Percentiles rank a stretch among this genome's conserved stretches.
These are phyloP conservation scores for Coix lacrymajobi DNA, from an alignment of 176 grass and related monocot genomes.

Conservation along the genomic window DNA sequence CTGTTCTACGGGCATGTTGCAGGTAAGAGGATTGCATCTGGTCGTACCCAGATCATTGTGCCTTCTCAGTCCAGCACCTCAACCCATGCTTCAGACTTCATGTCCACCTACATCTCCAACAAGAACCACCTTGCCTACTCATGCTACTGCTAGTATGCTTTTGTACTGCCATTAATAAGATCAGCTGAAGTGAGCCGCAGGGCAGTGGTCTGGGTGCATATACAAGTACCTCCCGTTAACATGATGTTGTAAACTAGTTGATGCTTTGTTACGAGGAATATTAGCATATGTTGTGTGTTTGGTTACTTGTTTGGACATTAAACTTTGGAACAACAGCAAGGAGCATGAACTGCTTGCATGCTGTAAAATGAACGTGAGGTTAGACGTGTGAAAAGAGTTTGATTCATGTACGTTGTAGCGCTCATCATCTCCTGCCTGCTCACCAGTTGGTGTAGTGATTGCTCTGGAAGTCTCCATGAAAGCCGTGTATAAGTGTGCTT, in stretches of 20 bases:
- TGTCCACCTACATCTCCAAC: conserved; percentile 60
- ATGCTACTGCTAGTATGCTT: conserved; percentile 45
- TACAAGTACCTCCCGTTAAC: not conserved
- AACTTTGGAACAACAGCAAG: not conserved
- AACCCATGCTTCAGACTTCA: conserved; percentile 38
- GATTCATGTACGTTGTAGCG: conserved; percentile 3
- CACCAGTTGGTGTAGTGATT: not conserved
- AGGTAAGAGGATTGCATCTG: conserved; percentile 65
- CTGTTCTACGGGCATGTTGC: conserved; percentile 87
- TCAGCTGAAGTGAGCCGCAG: conserved; percentile 1
- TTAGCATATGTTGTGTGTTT: not conserved
- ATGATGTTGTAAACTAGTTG: conserved; percentile 21
- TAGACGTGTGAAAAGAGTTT: not conserved
- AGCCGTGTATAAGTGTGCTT: not conserved
- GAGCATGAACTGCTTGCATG: not conserved
- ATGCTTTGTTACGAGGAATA: conserved; percentile 16
- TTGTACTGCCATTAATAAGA: conserved; percentile 15
- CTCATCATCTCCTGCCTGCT: not conserved
- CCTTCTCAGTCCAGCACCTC: conserved; percentile 28
- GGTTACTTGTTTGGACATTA: not conserved
- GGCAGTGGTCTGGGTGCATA: conserved; percentile 33
- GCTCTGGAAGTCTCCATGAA: not conserved
- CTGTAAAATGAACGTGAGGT: not conserved
- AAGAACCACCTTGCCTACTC: conserved; percentile 72
- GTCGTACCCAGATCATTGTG: conserved; percentile 60